Percentiles rank a stretch among this genome's conserved stretches.
These are phyloP conservation scores for Hemileccinum hortonii DNA, from an alignment of 1,284 basidiomycete species.

Conservation along the genomic window DNA sequence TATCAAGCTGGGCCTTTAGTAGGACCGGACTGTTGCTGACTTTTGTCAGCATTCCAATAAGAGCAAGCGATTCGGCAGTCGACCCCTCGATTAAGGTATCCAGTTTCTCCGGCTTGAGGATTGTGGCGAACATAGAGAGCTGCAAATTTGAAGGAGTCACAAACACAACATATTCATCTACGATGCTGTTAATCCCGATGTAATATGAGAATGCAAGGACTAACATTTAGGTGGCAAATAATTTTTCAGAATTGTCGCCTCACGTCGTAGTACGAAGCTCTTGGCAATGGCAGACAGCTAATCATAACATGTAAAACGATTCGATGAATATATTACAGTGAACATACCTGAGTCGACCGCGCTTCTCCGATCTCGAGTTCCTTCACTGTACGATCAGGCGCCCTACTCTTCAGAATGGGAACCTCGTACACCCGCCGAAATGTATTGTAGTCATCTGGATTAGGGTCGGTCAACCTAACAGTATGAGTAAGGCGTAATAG, in stretches of 20 bases:
- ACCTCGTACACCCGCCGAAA: slow-evolving; percentile 84
- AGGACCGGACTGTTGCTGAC: slow-evolving; percentile 93
- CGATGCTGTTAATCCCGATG: slow-evolving; percentile 4
- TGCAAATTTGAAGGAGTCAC: slow-evolving; percentile 83
- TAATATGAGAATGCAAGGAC: slow-evolving; percentile 20
- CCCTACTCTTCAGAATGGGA: slow-evolving; percentile 86
- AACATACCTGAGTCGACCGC: slow-evolving; percentile 64
- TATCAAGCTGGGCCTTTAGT: slow-evolving; percentile 55
- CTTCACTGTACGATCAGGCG: slow-evolving; percentile 70
- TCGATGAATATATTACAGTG: neutral
- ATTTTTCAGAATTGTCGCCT: slow-evolving; percentile 76
- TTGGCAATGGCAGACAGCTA: slow-evolving; percentile 78
- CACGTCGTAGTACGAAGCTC: slow-evolving; percentile 89
- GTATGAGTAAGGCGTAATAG: slow-evolving; percentile 14
- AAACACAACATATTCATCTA: slow-evolving; percentile 94
- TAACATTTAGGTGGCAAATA: slow-evolving; percentile 90
- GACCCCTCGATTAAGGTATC: slow-evolving; percentile 65
- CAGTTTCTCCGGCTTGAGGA: slow-evolving; percentile 68
- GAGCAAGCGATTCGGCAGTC: slow-evolving; percentile 77
- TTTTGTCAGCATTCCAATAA: slow-evolving; percentile 83
- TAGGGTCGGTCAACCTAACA: neutral
- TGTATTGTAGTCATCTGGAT: slow-evolving; percentile 64
- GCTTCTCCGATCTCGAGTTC: slow-evolving; percentile 77
- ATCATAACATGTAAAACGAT: slow-evolving; percentile 1
- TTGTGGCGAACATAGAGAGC: slow-evolving; percentile 73